Conservation (phyloP, 2,329 filamentous ascomycete species). For the Talaromyces verruculosus region DNA sequence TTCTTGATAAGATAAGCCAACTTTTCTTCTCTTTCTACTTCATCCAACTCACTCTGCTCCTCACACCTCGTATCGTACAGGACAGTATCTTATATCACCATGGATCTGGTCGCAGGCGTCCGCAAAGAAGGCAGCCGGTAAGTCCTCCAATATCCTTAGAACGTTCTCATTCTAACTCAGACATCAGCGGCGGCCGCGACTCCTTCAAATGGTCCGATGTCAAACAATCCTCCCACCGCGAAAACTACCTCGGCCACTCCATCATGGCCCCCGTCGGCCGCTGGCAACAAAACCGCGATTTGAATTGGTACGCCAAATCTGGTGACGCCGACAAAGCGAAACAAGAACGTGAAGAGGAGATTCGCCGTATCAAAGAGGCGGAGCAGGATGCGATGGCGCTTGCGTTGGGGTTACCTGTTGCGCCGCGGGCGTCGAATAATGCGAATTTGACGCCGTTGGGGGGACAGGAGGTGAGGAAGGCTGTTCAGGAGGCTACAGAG, state of each 20-base stretch:
- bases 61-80: neutral
- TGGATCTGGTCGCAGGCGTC: slow-evolving; percentile 92
- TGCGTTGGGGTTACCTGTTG: slow-evolving; percentile 76
- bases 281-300: slow-evolving; percentile 78
- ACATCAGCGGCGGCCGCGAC: slow-evolving; percentile 70
- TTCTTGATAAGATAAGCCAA: slow-evolving; percentile 19
- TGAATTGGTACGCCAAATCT: slow-evolving; percentile 67
- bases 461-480: slow-evolving; percentile 58
- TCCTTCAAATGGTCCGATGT: slow-evolving; percentile 98
- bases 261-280: slow-evolving; percentile 88
- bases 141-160: slow-evolving; percentile 21
- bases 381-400: slow-evolving; percentile 87
- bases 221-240: slow-evolving; percentile 78
- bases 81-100: slow-evolving; percentile 40
- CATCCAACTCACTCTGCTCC: too few species aligned
- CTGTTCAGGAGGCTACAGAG: slow-evolving; percentile 46
- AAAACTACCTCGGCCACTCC: slow-evolving; percentile 87
- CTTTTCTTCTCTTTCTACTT: neutral
- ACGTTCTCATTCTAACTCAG: slow-evolving; percentile 17
- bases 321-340: too few species aligned
- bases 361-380: slow-evolving; percentile 79
- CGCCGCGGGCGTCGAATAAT: slow-evolving; percentile 58
- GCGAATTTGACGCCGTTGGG: slow-evolving; percentile 63
- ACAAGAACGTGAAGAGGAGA: slow-evolving; percentile 71
- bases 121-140: slow-evolving; percentile 82